Evolutionary conservation across 129 eudicot species (phyloP).

Genomic region (Artemisia annua): DNA sequence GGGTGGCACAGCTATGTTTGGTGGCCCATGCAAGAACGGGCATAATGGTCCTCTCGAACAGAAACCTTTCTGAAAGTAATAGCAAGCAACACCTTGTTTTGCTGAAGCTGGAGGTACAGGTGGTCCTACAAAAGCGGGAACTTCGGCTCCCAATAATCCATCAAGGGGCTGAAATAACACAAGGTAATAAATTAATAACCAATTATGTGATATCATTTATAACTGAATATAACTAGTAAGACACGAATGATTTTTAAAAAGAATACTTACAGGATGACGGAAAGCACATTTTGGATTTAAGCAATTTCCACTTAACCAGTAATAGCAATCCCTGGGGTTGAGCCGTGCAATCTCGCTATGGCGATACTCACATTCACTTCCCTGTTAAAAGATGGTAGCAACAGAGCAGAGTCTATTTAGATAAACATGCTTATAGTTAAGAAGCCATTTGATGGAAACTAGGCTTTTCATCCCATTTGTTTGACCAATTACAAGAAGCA

Average conservation of each 20-base stretch:
- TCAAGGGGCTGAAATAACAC: constrained; percentile 73
- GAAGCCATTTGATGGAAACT: neutral
- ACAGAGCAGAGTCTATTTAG: neutral
- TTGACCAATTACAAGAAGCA: neutral
- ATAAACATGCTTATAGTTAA: neutral
- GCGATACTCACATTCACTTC: constrained; percentile 94
- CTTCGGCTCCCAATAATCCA: constrained; percentile 63
- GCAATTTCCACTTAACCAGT: constrained; percentile 80
- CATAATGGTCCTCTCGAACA: constrained; percentile 87
- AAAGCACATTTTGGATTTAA: constrained; percentile 87
- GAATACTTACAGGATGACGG: constrained; percentile 84
- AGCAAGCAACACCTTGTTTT: constrained; percentile 75
- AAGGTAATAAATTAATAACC: constrained; percentile 8
- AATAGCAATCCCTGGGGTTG: constrained; percentile 94
- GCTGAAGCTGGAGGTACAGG: constrained; percentile 37
- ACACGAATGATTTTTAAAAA: neutral
- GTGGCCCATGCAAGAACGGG: constrained; percentile 72
- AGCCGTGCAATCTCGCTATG: constrained; percentile 89
- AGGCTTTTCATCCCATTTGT: too few species aligned
- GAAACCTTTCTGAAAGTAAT: constrained; percentile 76
- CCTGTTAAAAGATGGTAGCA: constrained; percentile 45
- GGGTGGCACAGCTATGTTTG: constrained; percentile 32
- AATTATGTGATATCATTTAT: constrained; percentile 5
- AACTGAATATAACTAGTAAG: neutral
- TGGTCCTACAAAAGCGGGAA: constrained; percentile 46